Percentiles rank a stretch among this genome's conserved stretches.
Conservation (phyloP, 768 basidiomycete genomes). For the Agaricus sinodeliciosus region DNA sequence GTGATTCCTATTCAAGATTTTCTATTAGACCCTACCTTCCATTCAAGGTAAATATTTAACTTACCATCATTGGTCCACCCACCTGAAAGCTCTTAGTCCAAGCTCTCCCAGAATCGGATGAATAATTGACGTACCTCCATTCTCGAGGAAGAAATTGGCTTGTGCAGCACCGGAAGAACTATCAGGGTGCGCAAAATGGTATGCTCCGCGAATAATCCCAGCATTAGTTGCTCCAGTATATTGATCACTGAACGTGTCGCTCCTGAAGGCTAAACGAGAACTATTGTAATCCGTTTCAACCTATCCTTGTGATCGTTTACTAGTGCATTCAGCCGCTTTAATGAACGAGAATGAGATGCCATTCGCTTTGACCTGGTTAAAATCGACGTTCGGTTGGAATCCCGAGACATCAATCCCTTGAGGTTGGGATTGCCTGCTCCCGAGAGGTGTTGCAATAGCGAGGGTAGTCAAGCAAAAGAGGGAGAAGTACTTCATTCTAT, state of each 20-base stretch:
- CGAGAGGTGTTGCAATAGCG: not conserved
- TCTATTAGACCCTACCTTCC: not conserved
- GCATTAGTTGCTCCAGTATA: constrained; percentile 51
- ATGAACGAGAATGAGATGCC: constrained; percentile 54
- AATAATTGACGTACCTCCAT: constrained; percentile 36
- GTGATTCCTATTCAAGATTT: constrained; percentile 23
- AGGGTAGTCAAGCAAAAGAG: not conserved
- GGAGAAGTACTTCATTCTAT: not conserved
- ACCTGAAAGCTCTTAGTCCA: not conserved
- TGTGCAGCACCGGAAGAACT: constrained; percentile 49
- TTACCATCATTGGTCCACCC: constrained; percentile 47
- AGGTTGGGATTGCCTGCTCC: constrained; percentile 17
- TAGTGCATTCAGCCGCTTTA: constrained; percentile 62
- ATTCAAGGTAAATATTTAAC: not conserved
- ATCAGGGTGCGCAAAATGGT: constrained; percentile 57
- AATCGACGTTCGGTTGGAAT: constrained; percentile 44
- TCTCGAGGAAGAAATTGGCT: constrained; percentile 49
- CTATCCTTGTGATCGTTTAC: constrained; percentile 20
- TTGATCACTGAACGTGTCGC: constrained; percentile 38
- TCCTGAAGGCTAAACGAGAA: not conserved
- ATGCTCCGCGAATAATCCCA: constrained; percentile 51
- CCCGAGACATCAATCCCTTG: constrained; percentile 51
- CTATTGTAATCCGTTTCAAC: too few species aligned
- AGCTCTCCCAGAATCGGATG: not conserved
- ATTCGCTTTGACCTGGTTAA: constrained; percentile 42